These are phyloP conservation scores for Candida koratica DNA, from an alignment of 805 yeast species.

Conservation along the genomic window DNA sequence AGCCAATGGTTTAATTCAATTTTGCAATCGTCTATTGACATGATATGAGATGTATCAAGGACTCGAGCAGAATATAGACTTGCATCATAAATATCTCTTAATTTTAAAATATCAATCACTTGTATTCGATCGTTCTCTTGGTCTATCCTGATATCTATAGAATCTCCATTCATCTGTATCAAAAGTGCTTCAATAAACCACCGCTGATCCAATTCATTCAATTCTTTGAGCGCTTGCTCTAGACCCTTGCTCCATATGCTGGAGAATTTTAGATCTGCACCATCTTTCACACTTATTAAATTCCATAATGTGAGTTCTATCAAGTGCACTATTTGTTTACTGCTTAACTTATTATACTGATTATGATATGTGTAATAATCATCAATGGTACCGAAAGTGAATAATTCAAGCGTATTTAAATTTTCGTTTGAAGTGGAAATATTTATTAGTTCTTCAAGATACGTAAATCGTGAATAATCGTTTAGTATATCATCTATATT, in stretches of 20 bases:
- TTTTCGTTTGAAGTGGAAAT: constrained; percentile 1
- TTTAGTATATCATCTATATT: constrained; percentile 1
- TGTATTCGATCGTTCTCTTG: constrained; percentile 18
- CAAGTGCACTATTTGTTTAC: constrained; percentile 20
- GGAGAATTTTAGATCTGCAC: constrained; percentile 5
- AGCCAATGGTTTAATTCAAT: constrained; percentile 24
- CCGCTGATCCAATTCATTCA: constrained; percentile 4
- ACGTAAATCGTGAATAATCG: constrained; percentile 3
- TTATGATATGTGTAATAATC: constrained; percentile 21
- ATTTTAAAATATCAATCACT: constrained; percentile 17
- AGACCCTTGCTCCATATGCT: not conserved
- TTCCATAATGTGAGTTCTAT: constrained; percentile 26
- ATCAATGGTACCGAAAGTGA: constrained; percentile 32
- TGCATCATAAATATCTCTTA: constrained; percentile 33
- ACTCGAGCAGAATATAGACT: constrained; percentile 20
- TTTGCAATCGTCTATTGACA: constrained; percentile 18
- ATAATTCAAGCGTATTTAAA: constrained; percentile 32
- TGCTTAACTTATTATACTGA: constrained; percentile 16
- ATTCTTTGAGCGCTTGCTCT: constrained; percentile 1
- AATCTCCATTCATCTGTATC: constrained; percentile 13
- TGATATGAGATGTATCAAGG: constrained; percentile 17
- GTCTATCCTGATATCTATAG: constrained; percentile 27
- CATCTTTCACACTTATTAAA: constrained; percentile 12
- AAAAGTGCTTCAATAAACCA: constrained; percentile 11
- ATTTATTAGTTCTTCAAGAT: constrained; percentile 8